A percentile compares a stretch with the other conserved stretches of the same genome.
Evolutionary conservation across 805 yeast species (phyloP).

Genomic region (Metschnikowia similis): DNA sequence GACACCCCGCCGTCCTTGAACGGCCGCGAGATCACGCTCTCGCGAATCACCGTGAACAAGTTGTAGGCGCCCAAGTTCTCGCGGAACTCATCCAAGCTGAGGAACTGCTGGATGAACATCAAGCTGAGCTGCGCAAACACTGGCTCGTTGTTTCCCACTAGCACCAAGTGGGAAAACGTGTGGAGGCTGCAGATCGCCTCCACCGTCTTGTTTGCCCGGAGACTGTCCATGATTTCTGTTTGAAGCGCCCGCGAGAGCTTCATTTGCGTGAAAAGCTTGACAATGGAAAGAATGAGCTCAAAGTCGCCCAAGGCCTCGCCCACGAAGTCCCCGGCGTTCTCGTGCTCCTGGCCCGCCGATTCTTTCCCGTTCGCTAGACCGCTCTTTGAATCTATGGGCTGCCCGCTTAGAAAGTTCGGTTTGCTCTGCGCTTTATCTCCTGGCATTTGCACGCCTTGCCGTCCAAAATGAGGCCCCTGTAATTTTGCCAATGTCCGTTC

Average conservation of each 20-base stretch:
- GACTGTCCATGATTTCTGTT: slow-evolving; percentile 45
- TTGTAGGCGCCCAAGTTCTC: slow-evolving; percentile 63
- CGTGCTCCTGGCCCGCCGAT: slow-evolving; percentile 14
- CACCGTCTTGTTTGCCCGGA: slow-evolving; percentile 58
- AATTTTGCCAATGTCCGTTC: too few relatives aligned
- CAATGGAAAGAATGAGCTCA: slow-evolving; percentile 56
- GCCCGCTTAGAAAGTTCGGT: too few relatives aligned
- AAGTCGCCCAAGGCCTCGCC: slow-evolving; percentile 59
- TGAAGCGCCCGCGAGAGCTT: slow-evolving; percentile 47
- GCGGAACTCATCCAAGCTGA: slow-evolving; percentile 58
- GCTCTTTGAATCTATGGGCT: too few relatives aligned
- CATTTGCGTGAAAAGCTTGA: slow-evolving; percentile 52
- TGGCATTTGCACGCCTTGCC: too few relatives aligned
- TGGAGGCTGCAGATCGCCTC: slow-evolving; percentile 60
- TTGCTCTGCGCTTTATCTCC: too few relatives aligned
- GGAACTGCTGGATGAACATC: slow-evolving; percentile 64
- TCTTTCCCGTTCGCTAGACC: too few relatives aligned
- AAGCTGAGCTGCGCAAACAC: slow-evolving; percentile 70
- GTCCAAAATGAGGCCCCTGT: too few relatives aligned
- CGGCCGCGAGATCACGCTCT: slow-evolving; percentile 64
- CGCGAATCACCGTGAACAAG: slow-evolving; percentile 59
- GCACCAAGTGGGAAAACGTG: slow-evolving; percentile 60
- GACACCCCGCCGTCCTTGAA: slow-evolving; percentile 64
- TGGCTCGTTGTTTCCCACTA: slow-evolving; percentile 53
- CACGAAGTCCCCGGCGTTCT: slow-evolving; percentile 24